Evolutionary conservation across 2,329 filamentous ascomycete genomes (phyloP).

Genomic region (Aspergillus texensis): DNA sequence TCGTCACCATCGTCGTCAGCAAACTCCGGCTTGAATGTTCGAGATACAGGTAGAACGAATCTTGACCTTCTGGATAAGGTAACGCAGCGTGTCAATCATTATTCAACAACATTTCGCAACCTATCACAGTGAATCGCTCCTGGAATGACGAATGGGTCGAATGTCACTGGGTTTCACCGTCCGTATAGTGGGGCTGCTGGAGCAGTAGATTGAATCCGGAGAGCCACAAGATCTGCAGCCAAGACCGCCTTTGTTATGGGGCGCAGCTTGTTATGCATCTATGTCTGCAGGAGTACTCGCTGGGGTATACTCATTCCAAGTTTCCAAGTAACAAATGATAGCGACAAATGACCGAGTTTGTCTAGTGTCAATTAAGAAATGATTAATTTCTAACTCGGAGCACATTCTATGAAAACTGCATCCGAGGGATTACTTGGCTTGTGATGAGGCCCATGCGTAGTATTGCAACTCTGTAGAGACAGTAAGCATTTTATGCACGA

Average conservation of each 20-base stretch:
- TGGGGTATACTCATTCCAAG: neutral
- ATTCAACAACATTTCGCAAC: neutral
- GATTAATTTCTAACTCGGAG: neutral
- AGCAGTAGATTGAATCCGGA: neutral
- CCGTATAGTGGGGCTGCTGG: neutral
- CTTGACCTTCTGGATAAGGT: neutral
- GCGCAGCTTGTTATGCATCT: neutral
- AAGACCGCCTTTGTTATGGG: neutral
- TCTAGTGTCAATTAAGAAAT: neutral
- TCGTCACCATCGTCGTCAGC: neutral
- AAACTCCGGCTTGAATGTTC: neutral
- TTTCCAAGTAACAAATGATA: neutral
- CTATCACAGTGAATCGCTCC: neutral
- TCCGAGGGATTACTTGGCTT: neutral
- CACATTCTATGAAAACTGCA: neutral
- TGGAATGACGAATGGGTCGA: neutral
- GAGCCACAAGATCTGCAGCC: neutral
- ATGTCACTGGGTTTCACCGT: neutral
- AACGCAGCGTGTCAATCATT: neutral
- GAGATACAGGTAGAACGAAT: neutral
- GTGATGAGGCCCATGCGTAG: neutral
- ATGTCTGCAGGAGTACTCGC: neutral
- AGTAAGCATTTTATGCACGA: neutral
- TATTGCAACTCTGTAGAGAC: neutral
- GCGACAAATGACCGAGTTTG: rapidly evolving